Percentiles rank a stretch among this genome's conserved stretches.
Evolutionary conservation across 2,329 filamentous ascomycete species (phyloP).

Genomic region (Truncatella angustata): DNA sequence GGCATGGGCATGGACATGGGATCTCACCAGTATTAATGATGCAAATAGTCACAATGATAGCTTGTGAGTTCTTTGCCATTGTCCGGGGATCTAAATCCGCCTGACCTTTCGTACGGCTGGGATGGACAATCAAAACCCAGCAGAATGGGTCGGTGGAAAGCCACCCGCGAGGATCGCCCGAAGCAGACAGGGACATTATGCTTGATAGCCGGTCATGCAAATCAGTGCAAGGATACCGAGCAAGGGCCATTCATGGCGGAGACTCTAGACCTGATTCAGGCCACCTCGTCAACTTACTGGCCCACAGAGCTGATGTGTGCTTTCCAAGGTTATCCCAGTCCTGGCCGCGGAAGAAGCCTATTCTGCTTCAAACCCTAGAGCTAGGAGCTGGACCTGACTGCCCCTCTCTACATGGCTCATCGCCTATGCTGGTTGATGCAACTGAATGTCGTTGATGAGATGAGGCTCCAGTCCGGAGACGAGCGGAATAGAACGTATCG

Average conservation of each 20-base stretch:
- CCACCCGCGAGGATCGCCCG: conserved; percentile 16
- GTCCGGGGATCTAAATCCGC: not conserved
- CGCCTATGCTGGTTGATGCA: no score
- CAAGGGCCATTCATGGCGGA: not conserved
- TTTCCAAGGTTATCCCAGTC: not conserved
- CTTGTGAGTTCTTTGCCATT: not conserved
- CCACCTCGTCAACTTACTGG: not conserved
- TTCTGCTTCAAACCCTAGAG: not conserved
- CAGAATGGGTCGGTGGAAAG: conserved; percentile 17
- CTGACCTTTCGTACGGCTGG: no score
- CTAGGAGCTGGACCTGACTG: conserved; percentile 1
- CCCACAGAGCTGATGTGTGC: not conserved
- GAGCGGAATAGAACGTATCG: no score
- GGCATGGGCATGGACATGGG: not conserved
- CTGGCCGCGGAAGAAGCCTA: not conserved
- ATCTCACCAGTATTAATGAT: no score
- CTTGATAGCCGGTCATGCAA: conserved; percentile 6
- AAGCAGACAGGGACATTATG: conserved; percentile 3
- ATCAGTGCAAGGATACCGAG: not conserved
- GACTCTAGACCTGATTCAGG: not conserved
- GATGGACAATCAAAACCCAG: no score
- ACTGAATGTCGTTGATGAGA: no score
- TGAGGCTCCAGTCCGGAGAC: no score
- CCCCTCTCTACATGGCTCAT: not conserved
- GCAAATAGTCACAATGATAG: not conserved